These are phyloP conservation scores for Pseudogymnoascus sp. DNA, from an alignment of 2,329 filamentous ascomycete species.

Conservation along the genomic window DNA sequence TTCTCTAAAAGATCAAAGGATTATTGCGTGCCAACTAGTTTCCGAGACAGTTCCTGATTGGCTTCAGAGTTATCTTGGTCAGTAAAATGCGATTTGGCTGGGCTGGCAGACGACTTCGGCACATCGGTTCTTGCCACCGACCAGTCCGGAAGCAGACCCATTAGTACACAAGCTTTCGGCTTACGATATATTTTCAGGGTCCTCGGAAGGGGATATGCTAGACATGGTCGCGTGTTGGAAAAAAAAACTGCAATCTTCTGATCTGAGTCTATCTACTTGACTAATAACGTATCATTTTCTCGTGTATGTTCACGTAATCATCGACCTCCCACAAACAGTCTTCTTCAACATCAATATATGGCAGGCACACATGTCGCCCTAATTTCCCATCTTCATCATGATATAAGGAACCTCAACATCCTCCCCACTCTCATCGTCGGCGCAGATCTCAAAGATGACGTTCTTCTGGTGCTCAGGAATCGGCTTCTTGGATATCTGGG, in stretches of 20 bases:
- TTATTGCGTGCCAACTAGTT: constrained; percentile 3
- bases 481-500: constrained; percentile 82
- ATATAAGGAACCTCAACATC: constrained; percentile 97
- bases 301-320: constrained; percentile 5
- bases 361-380: not conserved
- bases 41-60: not conserved
- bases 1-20: not conserved
- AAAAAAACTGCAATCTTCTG: not conserved
- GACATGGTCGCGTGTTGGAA: constrained; percentile 7
- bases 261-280: constrained; percentile 3
- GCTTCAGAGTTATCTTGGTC: not conserved
- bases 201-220: not conserved
- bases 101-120: not conserved
- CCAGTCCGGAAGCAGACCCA: not conserved
- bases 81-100: not conserved
- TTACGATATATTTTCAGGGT: not conserved
- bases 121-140: constrained; percentile 1
- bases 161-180: not conserved
- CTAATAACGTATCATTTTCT: constrained; percentile 5
- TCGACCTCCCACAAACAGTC: not conserved
- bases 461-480: constrained; percentile 89
- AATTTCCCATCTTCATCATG: constrained; percentile 57
- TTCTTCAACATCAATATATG: not conserved
- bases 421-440: constrained; percentile 78
- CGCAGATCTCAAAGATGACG: constrained; percentile 92